phyloP scores from a whole-genome alignment of 305 asterid genomes.

The Rubia balearica region DNA sequence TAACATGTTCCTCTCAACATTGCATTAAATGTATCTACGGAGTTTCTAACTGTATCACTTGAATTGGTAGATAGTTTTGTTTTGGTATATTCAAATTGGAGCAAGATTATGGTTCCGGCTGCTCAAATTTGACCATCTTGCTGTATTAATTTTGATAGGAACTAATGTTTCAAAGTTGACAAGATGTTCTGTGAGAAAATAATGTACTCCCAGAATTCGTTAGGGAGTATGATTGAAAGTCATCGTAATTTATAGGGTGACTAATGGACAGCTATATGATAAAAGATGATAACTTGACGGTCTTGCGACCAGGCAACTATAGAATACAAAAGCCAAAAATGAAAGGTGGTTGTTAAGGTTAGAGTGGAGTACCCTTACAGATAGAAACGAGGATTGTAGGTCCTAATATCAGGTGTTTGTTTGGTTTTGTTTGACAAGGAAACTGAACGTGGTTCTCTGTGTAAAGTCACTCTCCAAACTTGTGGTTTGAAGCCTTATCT shows the following conservation, averaged over 20 bases:
- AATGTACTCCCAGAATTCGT: background rate
- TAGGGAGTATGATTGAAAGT: background rate
- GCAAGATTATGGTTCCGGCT: background rate
- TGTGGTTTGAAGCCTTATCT: background rate
- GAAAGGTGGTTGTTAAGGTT: background rate
- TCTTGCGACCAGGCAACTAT: background rate
- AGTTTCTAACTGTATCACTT: background rate
- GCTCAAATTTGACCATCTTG: background rate
- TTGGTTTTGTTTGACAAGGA: background rate
- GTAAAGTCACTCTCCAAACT: constrained; percentile 10
- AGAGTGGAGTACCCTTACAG: background rate
- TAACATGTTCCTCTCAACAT: background rate
- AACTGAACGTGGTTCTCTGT: background rate
- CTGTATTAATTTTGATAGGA: background rate
- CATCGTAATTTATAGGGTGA: background rate
- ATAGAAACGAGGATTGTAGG: background rate
- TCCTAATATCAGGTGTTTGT: constrained; percentile 1
- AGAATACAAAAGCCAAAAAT: background rate
- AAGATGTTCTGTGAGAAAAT: background rate
- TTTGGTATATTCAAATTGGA: background rate
- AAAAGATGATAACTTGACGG: background rate
- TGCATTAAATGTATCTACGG: background rate
- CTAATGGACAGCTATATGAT: background rate
- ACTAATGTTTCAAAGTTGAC: background rate
- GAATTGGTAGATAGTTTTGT: background rate